phyloP scores from a whole-genome alignment of 2,329 filamentous ascomycete genomes.

The Trichoderma lentiforme region DNA sequence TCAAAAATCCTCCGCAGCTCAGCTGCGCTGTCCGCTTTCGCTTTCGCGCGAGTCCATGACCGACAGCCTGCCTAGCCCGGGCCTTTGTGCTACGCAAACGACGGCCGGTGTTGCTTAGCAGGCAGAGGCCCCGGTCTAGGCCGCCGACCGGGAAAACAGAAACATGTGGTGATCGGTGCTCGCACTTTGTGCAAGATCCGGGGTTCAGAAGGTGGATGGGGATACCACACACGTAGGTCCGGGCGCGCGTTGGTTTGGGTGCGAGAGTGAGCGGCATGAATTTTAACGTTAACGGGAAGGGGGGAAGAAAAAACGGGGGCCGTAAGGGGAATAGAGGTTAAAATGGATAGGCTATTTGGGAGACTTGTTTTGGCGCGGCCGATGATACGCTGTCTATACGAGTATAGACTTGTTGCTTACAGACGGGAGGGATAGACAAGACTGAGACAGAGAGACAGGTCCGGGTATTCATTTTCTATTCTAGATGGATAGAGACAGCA shows the following conservation, averaged over 20 bases:
- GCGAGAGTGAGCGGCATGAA: not conserved
- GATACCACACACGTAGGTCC: not conserved
- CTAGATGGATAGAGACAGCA: not conserved
- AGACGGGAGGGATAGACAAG: not conserved
- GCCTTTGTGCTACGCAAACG: too few relatives aligned
- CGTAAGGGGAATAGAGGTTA: not conserved
- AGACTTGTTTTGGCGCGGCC: not conserved
- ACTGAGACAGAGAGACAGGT: not conserved
- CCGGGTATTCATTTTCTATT: not conserved
- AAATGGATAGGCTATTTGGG: not conserved
- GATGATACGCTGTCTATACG: not conserved
- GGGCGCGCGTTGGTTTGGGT: not conserved
- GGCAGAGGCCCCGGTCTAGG: not conserved
- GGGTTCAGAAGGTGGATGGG: not conserved
- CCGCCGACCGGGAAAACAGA: not conserved
- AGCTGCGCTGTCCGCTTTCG: not conserved
- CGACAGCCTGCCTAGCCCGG: not conserved
- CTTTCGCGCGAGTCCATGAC: not conserved
- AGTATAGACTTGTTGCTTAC: not conserved
- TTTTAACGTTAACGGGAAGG: not conserved
- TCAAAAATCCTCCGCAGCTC: not conserved
- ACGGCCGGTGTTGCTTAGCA: too few relatives aligned
- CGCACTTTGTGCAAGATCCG: slow-evolving; percentile 11
- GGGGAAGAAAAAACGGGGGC: not conserved
- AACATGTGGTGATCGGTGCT: not conserved